phyloP scores from a whole-genome alignment of 805 yeast genomes.

The Spathaspora arborariae region DNA sequence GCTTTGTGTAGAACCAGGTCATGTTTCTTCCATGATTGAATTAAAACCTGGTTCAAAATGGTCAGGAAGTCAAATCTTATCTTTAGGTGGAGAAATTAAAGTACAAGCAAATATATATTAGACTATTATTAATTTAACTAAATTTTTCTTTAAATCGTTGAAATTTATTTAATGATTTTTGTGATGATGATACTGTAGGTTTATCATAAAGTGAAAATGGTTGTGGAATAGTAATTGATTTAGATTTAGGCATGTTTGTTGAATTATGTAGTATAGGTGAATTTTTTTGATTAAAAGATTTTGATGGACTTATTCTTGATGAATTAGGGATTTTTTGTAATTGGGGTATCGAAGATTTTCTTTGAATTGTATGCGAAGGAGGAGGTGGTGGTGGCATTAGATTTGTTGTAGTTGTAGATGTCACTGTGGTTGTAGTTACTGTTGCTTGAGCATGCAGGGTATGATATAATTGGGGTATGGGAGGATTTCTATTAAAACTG shows the following conservation, averaged over 20 bases:
- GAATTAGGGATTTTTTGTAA: slow-evolving; percentile 6
- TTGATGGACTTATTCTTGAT: slow-evolving; percentile 3
- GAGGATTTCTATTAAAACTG: slow-evolving; percentile 12
- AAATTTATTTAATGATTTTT: slow-evolving; percentile 33
- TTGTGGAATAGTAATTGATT: slow-evolving; percentile 20
- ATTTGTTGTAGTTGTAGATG: slow-evolving; percentile 7
- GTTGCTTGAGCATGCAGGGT: slow-evolving; percentile 10
- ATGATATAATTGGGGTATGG: slow-evolving; percentile 10
- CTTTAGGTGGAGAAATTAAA: slow-evolving; percentile 57
- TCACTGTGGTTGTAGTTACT: slow-evolving; percentile 14
- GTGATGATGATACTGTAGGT: slow-evolving; percentile 41
- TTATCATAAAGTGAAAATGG: slow-evolving; percentile 29
- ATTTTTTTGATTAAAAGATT: not conserved
- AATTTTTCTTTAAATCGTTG: slow-evolving; percentile 32
- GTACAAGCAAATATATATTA: slow-evolving; percentile 49
- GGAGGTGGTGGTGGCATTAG: not conserved
- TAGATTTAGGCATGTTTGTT: slow-evolving; percentile 6
- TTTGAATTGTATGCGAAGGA: slow-evolving; percentile 10
- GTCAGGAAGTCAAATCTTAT: slow-evolving; percentile 64
- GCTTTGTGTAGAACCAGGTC: slow-evolving; percentile 95
- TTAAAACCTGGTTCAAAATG: slow-evolving; percentile 73
- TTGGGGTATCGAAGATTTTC: slow-evolving; percentile 12
- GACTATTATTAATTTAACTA: slow-evolving; percentile 10
- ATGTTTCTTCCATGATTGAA: slow-evolving; percentile 63
- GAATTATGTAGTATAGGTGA: slow-evolving; percentile 4